These are phyloP conservation scores for Rhodotorula sp. DNA, from an alignment of 1,284 basidiomycete species.

Conservation along the genomic window DNA sequence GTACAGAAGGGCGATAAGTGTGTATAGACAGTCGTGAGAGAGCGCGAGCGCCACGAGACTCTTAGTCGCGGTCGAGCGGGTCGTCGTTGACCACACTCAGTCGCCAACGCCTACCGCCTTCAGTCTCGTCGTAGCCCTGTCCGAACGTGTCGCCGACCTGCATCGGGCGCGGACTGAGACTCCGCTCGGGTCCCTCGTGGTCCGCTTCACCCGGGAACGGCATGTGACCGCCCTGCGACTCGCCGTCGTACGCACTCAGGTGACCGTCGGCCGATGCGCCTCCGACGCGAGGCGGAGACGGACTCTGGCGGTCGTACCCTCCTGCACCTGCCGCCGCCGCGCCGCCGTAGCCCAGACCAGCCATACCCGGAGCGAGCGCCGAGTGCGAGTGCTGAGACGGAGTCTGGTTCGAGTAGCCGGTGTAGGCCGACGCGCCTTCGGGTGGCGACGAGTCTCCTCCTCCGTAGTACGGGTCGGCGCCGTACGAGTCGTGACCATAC, in stretches of 20 bases:
- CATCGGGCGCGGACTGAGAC: slow-evolving; percentile 33
- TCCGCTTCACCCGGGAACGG: slow-evolving; percentile 35
- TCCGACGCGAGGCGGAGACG: slow-evolving; percentile 34
- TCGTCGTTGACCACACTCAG: slow-evolving; percentile 39
- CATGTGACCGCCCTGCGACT: slow-evolving; percentile 14
- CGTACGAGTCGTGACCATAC: background rate
- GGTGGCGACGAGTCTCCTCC: slow-evolving; percentile 11
- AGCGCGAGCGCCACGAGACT: too few relatives aligned
- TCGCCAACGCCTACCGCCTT: slow-evolving; percentile 33
- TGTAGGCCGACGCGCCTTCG: slow-evolving; percentile 16
- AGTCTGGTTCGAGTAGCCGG: slow-evolving; percentile 19
- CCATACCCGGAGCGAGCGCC: slow-evolving; percentile 21
- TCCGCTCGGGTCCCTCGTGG: slow-evolving; percentile 9
- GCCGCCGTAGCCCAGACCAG: slow-evolving; percentile 28
- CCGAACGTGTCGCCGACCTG: slow-evolving; percentile 41
- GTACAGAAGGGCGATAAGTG: background rate
- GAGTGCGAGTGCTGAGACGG: slow-evolving; percentile 32
- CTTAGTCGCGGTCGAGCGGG: slow-evolving; percentile 17
- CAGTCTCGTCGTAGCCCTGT: slow-evolving; percentile 34
- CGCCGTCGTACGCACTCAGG: slow-evolving; percentile 5
- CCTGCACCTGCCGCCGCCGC: background rate
- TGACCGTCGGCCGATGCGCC: slow-evolving; percentile 15
- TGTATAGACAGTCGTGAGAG: background rate
- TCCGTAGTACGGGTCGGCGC: slow-evolving; percentile 11
- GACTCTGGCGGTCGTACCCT: slow-evolving; percentile 21